Evolutionary conservation across 2,329 filamentous ascomycete species (phyloP), one percentile per base, ranked within the genome.

Genomic region (Venturia pyrina): DNA sequence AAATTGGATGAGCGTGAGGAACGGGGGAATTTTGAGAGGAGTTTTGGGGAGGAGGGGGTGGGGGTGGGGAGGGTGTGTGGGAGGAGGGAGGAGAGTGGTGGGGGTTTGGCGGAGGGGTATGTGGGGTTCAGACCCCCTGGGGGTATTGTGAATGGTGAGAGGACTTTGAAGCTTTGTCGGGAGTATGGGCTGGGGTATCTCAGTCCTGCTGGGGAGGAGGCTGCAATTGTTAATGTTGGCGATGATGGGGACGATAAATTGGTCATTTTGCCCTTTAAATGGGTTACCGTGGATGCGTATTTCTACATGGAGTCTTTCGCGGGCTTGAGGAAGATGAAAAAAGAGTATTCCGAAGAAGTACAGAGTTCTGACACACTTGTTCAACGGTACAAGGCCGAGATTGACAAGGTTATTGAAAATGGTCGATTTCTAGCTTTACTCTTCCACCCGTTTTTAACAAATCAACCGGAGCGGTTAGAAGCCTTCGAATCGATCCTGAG

Each of bases 391-490:
- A 69, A 69, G 10, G 56, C 48, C n/a, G 69, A 71, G 67, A 70
- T 75, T 46, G 73, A 74, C 63, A 62, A 69, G n/a, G 70, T 70
- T 13, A 71, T 73, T 34, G 65, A 68, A 56, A 68, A 69, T 19
- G 70, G 71, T 15, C 70, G 71, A 13, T 74, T 71, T 64, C 37
- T 73, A 34, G 71, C 71, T 2, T 66, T 74, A 24, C 64, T 75
- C 24, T 75, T 74, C 57, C 73, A 75, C 68, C 73, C 73, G 0
- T 75, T 75, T 65, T 63, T 75, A 48, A 72, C 70, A 19, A 67
- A 70, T 53, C 65, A 53, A 8, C 59, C 68, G 13, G 70, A 72
- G 50, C 65, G 71, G 59, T 57, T 73, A 46, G 34, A 70, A 48
- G 73, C 72, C 10, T 70, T 74, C 67, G 70, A 72, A 62, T 60